Evolutionary conservation across 306 rosid species (phyloP), one percentile per base, ranked within the genome.

Genomic region (Sesbania bispinosa): DNA sequence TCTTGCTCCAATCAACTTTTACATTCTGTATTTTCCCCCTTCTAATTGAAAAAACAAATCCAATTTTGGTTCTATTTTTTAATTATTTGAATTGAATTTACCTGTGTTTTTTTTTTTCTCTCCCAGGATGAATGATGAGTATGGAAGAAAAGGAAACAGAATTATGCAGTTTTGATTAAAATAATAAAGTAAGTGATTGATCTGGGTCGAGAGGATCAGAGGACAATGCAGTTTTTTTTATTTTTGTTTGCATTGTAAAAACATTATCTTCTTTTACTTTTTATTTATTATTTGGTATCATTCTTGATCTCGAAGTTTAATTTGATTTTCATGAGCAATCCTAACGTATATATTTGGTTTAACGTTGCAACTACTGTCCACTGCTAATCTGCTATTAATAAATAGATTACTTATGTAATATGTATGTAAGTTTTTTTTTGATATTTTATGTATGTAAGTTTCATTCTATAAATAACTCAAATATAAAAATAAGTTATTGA

Each of bases 1-100:
- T 62, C 35, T 69, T 21, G 39, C 62, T 64, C 45, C 54, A 74
- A 82, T 74, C 67, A 75, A 48, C 51, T 71, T 78, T 64, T 16
- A 68, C 81, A 32, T 62, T 72, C n/a, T n/a, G n/a, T n/a, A 4
- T 36, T 21, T 47, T 3, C 29, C 59, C 35, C 60, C 13, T 0
- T 24, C 23, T 29, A 32, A 29, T 74, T 57, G 32, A 20, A 33
- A n/a, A 59, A 43, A 30, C 30, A 48, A 48, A 71, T 46, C 69
- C 68, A 76, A n/a, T 10, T 71, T 54, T 75, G 77, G 67, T 33
- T 75, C 41, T 46, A 36, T 74, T 55, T 69, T 67, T 4, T 59
- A 11, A 69, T 7, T 52, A 33, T 4, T 20, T 69, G 72, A 69
- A 21, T 23, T 54, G 39, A 62, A 14, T 14, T 41, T 80, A 5